Evolutionary conservation across 805 yeast genomes (phyloP), one percentile per base, ranked within the genome.

Genomic region (Starmerella khaoyaiensis): DNA sequence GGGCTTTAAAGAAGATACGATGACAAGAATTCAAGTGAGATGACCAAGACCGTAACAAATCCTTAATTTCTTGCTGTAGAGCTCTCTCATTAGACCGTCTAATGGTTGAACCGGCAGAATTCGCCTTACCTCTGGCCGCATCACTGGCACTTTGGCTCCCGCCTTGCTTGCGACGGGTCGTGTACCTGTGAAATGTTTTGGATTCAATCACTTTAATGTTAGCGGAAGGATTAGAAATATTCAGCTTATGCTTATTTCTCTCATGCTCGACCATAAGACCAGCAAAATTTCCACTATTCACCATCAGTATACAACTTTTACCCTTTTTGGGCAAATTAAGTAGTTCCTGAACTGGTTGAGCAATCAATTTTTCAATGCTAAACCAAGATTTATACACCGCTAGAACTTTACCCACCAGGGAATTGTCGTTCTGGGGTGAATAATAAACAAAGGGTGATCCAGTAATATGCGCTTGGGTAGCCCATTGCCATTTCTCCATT

Each of bases 201-300:
- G 83, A 82, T 14, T 64, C 77, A 2, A 84, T 36, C 7, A 86
- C 57, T 3, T 49, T 40, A 28, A 58, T 40, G 38, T 51, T 49
- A 12, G 53, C 49, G 33, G 44, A 34, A 66, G 69, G 15, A 77
- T 93, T 14, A 72, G 56, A 75, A 82, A 62, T n/a, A 69, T 53
- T 11, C 69, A 65, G 36, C 63, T 70, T 23, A 64, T 61, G 28
- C 64, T 63, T 42, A 38, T 63, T 60, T 16, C 49, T 76, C 33
- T 64, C 64, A 52, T 86, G 96, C 1, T 83, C 73, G 7, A 90
- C 67, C 29, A 90, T 79, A 0, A 95, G 95, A 15, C 90, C 98
- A 0, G 97, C 94, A 63, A 90, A 90, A 60, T 90, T 96, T 28
- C 98, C 98, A 30, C 97, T 96, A 12, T 96, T 96, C 36, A 90